Evolutionary conservation across 306 rosid genomes (phyloP).

Genomic region (Malus fusca): DNA sequence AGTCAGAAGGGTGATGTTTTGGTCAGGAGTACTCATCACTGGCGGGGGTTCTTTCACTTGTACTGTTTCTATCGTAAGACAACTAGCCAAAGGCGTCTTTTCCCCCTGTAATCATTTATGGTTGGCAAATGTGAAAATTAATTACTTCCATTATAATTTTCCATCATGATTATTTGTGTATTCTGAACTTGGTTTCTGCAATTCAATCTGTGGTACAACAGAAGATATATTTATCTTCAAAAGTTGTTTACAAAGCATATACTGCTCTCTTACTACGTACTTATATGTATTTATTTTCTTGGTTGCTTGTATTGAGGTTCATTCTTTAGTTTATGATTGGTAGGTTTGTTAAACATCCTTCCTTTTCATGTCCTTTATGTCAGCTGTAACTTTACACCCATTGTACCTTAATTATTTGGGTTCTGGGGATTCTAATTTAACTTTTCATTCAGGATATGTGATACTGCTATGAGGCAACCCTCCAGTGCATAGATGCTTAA

Average conservation of each 20-base stretch:
- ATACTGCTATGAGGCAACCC: slow-evolving; percentile 55
- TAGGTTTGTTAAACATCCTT: slow-evolving; percentile 17
- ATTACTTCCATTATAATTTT: slow-evolving; percentile 11
- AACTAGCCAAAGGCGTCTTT: slow-evolving; percentile 83
- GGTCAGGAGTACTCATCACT: slow-evolving; percentile 50
- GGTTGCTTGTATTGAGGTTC: background rate
- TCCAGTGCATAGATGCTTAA: slow-evolving; percentile 81
- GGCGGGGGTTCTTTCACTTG: slow-evolving; percentile 76
- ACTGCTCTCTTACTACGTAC: background rate
- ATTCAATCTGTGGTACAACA: slow-evolving; percentile 25
- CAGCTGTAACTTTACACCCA: background rate
- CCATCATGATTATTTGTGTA: slow-evolving; percentile 45
- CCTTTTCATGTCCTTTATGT: slow-evolving; percentile 6
- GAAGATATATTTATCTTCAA: slow-evolving; percentile 18
- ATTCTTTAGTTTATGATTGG: background rate
- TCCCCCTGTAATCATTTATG: slow-evolving; percentile 55
- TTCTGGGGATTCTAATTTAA: slow-evolving; percentile 71
- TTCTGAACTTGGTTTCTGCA: slow-evolving; percentile 40
- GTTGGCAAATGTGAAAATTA: slow-evolving; percentile 28
- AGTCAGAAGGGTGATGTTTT: slow-evolving; percentile 57
- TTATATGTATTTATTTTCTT: background rate
- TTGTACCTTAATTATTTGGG: slow-evolving; percentile 24
- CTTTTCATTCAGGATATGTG: slow-evolving; percentile 89
- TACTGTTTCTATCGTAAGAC: slow-evolving; percentile 99
- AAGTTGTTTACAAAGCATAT: background rate